Conservation (phyloP, 257 asterid genomes). For the Nicotiana attenuata region DNA sequence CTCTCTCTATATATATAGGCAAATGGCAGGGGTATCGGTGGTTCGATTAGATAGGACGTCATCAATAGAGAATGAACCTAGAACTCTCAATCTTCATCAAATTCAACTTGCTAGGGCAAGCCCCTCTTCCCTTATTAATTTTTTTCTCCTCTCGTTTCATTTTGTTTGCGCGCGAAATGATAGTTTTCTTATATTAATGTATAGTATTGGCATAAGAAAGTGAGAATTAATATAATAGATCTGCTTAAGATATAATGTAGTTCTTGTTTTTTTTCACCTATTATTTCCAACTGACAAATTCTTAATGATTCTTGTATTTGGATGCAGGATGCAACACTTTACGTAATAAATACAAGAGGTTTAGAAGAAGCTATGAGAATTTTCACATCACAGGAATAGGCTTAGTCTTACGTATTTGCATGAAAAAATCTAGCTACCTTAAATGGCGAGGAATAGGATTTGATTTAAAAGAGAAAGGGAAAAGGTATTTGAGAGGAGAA, state of each 20-base stretch:
- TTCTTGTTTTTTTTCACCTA: no score
- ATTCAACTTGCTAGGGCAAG: conserved; percentile 30
- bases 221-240: no score
- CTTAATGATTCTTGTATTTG: not conserved
- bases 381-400: conserved; percentile 21
- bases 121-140: not conserved
- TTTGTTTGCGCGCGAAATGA: no score
- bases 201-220: no score
- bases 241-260: no score
- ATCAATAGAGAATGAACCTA: conserved; percentile 31
- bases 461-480: no score
- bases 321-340: conserved; percentile 45
- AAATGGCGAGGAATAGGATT: no score
- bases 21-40: conserved; percentile 11
- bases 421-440: no score
- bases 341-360: conserved; percentile 41
- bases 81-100: conserved; percentile 24
- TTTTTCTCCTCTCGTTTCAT: no score
- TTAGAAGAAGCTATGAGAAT: conserved; percentile 46
- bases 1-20: not conserved
- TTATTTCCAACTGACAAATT: not conserved
- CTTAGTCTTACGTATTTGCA: no score
- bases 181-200: no score
- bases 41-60: conserved; percentile 21
- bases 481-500: no score